Conservation (phyloP, 768 basidiomycete species). For the Suillus subaureus region DNA sequence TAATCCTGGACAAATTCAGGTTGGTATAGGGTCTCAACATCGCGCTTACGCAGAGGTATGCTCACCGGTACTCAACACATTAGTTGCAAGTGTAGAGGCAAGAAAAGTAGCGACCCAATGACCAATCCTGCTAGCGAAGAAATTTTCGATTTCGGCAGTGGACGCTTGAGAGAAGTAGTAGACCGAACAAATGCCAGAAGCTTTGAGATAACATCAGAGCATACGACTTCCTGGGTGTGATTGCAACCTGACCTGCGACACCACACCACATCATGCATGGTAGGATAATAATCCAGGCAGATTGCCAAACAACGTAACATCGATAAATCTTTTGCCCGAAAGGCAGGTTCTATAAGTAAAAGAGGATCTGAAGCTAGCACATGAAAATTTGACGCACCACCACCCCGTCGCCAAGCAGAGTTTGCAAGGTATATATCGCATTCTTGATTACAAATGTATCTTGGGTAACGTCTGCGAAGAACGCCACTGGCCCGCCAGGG, state of each 20-base stretch:
- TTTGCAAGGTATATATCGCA: slow-evolving; percentile 1
- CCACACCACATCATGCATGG: background rate
- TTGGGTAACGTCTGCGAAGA: background rate
- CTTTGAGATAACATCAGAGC: background rate
- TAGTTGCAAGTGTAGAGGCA: background rate
- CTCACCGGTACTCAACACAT: background rate
- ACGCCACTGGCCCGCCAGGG: background rate
- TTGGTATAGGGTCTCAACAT: background rate
- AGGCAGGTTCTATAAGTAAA: background rate
- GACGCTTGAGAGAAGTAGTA: background rate
- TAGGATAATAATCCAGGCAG: background rate
- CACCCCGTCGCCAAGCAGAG: background rate
- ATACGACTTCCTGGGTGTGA: background rate
- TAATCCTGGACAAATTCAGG: background rate
- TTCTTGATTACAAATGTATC: background rate
- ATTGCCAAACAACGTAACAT: background rate
- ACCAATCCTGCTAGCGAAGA: background rate
- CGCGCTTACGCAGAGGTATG: background rate
- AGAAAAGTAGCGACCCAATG: background rate
- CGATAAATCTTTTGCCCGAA: background rate
- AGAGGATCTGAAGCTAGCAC: background rate
- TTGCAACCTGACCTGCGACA: background rate
- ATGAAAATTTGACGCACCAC: background rate
- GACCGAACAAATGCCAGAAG: background rate
- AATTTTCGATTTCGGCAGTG: background rate